Percentiles rank a stretch among this genome's conserved stretches.
Evolutionary conservation across 176 grass and related monocot species (phyloP).

Genomic region (Cenchrus fungigraminus): DNA sequence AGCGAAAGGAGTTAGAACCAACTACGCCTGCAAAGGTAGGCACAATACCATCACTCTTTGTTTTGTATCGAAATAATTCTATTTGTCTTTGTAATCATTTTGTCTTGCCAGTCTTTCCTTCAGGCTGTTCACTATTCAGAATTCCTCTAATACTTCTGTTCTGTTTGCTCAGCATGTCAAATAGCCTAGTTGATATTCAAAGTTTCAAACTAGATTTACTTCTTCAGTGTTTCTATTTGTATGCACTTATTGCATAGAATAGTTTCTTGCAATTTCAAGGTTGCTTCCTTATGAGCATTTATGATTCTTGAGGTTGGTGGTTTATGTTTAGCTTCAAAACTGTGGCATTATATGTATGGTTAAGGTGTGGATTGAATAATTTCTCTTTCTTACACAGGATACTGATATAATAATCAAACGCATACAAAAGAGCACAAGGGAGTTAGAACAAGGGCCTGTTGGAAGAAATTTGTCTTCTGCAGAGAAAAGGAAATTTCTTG

Average conservation of each 20-base stretch:
- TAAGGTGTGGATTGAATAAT: not conserved
- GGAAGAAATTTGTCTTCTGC: conserved; percentile 61
- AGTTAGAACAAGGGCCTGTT: conserved; percentile 41
- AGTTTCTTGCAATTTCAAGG: not conserved
- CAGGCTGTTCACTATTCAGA: not conserved
- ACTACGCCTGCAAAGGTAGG: conserved; percentile 13
- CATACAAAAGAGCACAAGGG: conserved; percentile 48
- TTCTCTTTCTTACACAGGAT: conserved; percentile 29
- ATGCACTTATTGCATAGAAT: not conserved
- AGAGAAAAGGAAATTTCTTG: conserved; percentile 82
- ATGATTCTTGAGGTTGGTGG: not conserved
- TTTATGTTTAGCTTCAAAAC: conserved; percentile 15
- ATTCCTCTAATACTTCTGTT: not conserved
- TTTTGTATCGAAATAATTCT: not conserved
- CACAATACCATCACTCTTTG: not conserved
- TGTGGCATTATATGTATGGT: not conserved
- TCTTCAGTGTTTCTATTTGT: not conserved
- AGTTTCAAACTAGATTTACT: not conserved
- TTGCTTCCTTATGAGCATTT: not conserved
- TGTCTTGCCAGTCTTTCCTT: not conserved
- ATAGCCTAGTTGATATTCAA: not conserved
- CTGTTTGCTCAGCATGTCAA: not conserved
- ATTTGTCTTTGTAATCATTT: not conserved
- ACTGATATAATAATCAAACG: conserved; percentile 34
- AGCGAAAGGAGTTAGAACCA: conserved; percentile 28